These are phyloP conservation scores for Chlorencoelia australis DNA, from an alignment of 2,329 filamentous ascomycete species.

Conservation along the genomic window DNA sequence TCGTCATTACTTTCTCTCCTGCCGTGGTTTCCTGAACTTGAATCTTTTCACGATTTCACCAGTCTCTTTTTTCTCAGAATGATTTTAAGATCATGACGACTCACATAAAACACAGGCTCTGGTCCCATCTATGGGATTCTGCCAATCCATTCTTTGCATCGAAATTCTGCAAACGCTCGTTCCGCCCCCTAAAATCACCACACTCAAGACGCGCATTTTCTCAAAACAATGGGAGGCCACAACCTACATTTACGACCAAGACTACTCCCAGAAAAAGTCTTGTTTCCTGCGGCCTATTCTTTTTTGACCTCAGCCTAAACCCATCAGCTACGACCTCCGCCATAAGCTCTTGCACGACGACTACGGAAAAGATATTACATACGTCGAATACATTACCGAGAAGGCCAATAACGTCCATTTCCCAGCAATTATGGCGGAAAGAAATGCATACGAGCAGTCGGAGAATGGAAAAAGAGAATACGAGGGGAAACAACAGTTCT, in stretches of 20 bases:
- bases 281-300: constrained; percentile 43
- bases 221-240: constrained; percentile 12
- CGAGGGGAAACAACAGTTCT: constrained; percentile 26
- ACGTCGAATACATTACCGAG: constrained; percentile 9
- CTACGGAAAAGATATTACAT: constrained; percentile 18
- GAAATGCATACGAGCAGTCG: constrained; percentile 23
- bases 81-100: constrained; percentile 35
- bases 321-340: constrained; percentile 27
- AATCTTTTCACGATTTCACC: constrained; percentile 16
- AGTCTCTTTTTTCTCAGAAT: constrained; percentile 30
- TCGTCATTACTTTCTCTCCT: background rate
- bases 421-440: constrained; percentile 20
- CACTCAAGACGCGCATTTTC: constrained; percentile 13
- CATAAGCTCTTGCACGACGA: constrained; percentile 14
- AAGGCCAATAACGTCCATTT: constrained; percentile 9
- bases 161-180: constrained; percentile 11
- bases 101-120: constrained; percentile 36
- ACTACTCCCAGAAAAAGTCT: constrained; percentile 36
- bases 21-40: constrained; percentile 1
- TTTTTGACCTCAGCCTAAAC: constrained; percentile 35
- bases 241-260: constrained; percentile 30
- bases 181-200: constrained; percentile 7
- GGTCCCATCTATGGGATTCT: constrained; percentile 32
- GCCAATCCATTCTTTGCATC: constrained; percentile 13
- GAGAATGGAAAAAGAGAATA: constrained; percentile 16